Evolutionary conservation across 106 monocot species (phyloP).

Genomic region (Dioscorea alata): DNA sequence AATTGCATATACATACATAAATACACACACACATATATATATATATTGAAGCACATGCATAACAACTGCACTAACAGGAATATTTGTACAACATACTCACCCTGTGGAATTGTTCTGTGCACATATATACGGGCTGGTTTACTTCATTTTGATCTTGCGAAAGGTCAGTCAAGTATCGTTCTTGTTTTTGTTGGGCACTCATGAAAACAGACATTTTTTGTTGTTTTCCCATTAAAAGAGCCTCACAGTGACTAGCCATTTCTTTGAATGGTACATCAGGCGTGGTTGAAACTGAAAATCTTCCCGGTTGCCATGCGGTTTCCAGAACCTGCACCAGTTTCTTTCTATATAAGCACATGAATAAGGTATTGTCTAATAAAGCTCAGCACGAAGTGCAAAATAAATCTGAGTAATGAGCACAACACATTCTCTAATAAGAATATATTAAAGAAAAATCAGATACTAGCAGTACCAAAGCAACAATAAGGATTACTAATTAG

Average conservation of each 20-base stretch:
- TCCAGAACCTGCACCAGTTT: conserved; percentile 39
- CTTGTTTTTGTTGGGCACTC: conserved; percentile 36
- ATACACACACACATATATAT: no score
- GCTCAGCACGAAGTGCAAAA: no score
- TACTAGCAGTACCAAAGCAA: no score
- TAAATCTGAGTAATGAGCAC: no score
- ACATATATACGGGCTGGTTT: not conserved
- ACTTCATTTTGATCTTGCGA: conserved; percentile 4
- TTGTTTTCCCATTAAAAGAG: conserved; percentile 68
- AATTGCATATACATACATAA: no score
- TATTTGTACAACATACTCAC: conserved; percentile 1
- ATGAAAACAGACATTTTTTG: conserved; percentile 64
- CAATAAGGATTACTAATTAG: no score
- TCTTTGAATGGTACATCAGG: conserved; percentile 77
- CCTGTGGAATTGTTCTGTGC: conserved; percentile 16
- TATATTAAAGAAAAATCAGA: no score
- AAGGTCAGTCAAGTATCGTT: conserved; percentile 6
- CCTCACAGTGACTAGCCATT: conserved; percentile 85
- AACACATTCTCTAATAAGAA: no score
- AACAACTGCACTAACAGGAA: no score
- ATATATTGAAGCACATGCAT: no score
- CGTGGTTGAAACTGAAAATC: conserved; percentile 52
- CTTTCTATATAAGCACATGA: not conserved
- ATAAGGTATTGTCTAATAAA: not conserved
- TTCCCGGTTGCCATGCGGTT: conserved; percentile 55